Evolutionary conservation across 129 eudicot genomes (phyloP).

Genomic region (Silybum marianum): DNA sequence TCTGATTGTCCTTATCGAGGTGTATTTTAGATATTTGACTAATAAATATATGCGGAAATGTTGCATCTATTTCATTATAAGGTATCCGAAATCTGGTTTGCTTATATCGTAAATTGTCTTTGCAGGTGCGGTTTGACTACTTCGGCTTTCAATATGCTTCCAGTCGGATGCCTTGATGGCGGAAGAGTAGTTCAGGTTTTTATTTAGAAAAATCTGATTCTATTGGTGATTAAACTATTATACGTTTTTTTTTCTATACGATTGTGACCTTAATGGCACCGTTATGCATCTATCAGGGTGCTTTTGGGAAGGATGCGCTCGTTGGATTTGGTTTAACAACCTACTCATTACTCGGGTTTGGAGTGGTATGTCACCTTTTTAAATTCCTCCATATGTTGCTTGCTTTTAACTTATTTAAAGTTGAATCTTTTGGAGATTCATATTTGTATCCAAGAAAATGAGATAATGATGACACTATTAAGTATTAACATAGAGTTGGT

Average conservation of each 20-base stretch:
- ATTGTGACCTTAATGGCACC: conserved; percentile 20
- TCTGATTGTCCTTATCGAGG: conserved; percentile 18
- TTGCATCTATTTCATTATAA: not conserved
- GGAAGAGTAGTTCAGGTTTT: conserved; percentile 95
- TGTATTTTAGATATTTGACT: conserved; percentile 11
- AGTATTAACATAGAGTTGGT: not conserved
- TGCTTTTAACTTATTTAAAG: not conserved
- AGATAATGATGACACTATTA: conserved; percentile 2
- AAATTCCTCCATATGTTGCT: not conserved
- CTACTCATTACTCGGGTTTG: conserved; percentile 79
- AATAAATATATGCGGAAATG: conserved; percentile 1
- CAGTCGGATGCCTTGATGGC: conserved; percentile 99
- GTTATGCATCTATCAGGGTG: conserved; percentile 63
- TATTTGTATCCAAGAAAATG: not conserved
- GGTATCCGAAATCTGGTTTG: not conserved
- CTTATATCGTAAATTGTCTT: conserved; percentile 12
- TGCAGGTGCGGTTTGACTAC: conserved; percentile 97
- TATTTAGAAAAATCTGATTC: not conserved
- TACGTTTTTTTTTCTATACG: not conserved
- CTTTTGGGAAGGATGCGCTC: conserved; percentile 81
- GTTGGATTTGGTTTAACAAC: conserved; percentile 81
- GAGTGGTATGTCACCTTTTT: conserved; percentile 69
- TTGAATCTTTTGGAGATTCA: not conserved
- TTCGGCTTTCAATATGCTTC: conserved; percentile 94
- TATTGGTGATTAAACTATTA: conserved; percentile 8